These are phyloP conservation scores for Sarcomyxa edulis DNA, from an alignment of 768 basidiomycete genomes.

Conservation along the genomic window DNA sequence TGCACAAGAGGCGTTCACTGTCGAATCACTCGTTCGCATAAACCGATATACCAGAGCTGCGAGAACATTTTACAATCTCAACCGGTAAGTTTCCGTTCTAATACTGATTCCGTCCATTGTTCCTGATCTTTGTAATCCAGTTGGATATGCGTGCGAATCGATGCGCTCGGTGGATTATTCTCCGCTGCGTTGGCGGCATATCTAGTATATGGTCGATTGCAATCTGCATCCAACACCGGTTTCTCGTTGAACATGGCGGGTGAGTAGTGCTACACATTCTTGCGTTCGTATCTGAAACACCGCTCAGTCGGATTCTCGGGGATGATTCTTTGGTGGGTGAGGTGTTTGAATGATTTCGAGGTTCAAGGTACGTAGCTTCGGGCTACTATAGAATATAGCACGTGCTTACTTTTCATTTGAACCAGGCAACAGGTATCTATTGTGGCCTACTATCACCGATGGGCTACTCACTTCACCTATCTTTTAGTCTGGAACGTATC, in stretches of 20 bases:
- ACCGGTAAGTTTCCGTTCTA: constrained; percentile 18
- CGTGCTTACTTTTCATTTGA: constrained; percentile 18
- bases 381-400: neutral
- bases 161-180: constrained; percentile 53
- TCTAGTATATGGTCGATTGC: constrained; percentile 35
- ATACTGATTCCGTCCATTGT: constrained; percentile 41
- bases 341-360: constrained; percentile 38
- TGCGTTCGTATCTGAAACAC: constrained; percentile 15
- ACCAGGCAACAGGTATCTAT: constrained; percentile 18
- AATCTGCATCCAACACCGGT: constrained; percentile 36
- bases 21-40: constrained; percentile 42
- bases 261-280: constrained; percentile 21
- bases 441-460: neutral
- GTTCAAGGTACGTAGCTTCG: constrained; percentile 34
- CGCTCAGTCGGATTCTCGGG: constrained; percentile 44
- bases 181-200: constrained; percentile 50
- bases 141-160: constrained; percentile 46
- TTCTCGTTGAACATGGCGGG: constrained; percentile 54
- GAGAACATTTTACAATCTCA: constrained; percentile 46
- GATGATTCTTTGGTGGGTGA: constrained; percentile 46
- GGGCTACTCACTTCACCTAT: neutral
- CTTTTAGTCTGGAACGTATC: constrained; percentile 56
- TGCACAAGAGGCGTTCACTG: constrained; percentile 42
- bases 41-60: constrained; percentile 45
- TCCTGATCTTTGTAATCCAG: constrained; percentile 27